phyloP scores from a whole-genome alignment of 768 basidiomycete species.

The Amanita inopinata region DNA sequence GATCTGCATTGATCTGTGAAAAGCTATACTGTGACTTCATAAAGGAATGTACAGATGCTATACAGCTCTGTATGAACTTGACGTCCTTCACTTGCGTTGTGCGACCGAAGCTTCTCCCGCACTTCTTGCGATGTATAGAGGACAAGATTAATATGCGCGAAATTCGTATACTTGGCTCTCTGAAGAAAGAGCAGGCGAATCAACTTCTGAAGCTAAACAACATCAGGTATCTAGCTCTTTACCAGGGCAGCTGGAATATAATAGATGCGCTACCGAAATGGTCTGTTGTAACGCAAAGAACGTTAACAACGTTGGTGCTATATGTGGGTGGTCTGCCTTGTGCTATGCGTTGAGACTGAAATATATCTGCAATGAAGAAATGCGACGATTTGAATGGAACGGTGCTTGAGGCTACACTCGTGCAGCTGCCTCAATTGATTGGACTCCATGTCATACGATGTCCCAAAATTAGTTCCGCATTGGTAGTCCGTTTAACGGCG shows the following conservation, averaged over 20 bases:
- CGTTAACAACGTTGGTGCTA: conserved; percentile 46
- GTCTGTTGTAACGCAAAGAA: conserved; percentile 31
- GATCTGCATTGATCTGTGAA: conserved; percentile 34
- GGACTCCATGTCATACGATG: conserved; percentile 58
- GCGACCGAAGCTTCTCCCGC: conserved; percentile 26
- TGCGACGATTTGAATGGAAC: conserved; percentile 42
- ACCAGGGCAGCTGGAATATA: conserved; percentile 54
- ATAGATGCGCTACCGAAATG: conserved; percentile 52
- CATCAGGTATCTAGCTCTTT: conserved; percentile 40
- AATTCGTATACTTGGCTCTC: conserved; percentile 39
- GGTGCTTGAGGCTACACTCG: conserved; percentile 37
- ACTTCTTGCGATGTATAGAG: conserved; percentile 36
- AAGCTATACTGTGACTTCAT: conserved; percentile 39
- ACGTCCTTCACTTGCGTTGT: conserved; percentile 49
- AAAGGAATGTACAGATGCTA: conserved; percentile 36
- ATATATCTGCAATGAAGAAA: conserved; percentile 29
- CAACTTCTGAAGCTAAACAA: conserved; percentile 29
- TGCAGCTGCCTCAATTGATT: conserved; percentile 40
- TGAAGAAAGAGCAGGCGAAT: conserved; percentile 41
- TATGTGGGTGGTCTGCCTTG: conserved; percentile 35
- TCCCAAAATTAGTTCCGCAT: conserved; percentile 41
- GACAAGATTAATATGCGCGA: conserved; percentile 34
- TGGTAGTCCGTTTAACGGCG: conserved; percentile 33
- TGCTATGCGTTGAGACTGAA: background rate
- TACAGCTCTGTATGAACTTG: conserved; percentile 43